A percentile compares a stretch with the other conserved stretches of the same genome.
Evolutionary conservation across 306 rosid genomes (phyloP).

Genomic region (Arachis hypogaea): DNA sequence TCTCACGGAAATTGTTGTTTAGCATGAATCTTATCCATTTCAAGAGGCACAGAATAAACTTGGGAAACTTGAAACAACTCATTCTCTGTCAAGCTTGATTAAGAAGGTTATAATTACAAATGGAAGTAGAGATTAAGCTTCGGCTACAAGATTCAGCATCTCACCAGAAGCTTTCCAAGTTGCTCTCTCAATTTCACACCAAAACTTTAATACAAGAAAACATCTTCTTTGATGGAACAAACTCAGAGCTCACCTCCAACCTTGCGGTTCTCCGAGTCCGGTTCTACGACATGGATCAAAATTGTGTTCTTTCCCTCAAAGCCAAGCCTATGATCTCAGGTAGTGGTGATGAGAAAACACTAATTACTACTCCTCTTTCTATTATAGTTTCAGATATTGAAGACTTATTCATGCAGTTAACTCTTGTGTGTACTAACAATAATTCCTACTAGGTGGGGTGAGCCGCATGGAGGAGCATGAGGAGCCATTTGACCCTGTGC

Average conservation of each 20-base stretch:
- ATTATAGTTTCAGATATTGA: not conserved
- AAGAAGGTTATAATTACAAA: not conserved
- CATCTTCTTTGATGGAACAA: constrained; percentile 63
- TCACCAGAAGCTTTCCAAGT: constrained; percentile 60
- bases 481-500: constrained; percentile 53
- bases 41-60: constrained; percentile 17
- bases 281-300: constrained; percentile 39
- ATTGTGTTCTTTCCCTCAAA: constrained; percentile 53
- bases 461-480: constrained; percentile 59
- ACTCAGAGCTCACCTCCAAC: constrained; percentile 58
- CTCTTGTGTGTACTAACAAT: not conserved
- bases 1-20: not conserved
- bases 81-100: not conserved
- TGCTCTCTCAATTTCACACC: constrained; percentile 58
- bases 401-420: not conserved
- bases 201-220: constrained; percentile 60
- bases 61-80: not conserved
- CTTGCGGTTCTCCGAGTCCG: constrained; percentile 63
- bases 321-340: constrained; percentile 51
- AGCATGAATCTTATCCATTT: constrained; percentile 20
- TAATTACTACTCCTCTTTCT: not conserved
- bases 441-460: constrained; percentile 37
- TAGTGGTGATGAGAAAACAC: not conserved
- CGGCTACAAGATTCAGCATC: constrained; percentile 51
- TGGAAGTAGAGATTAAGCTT: constrained; percentile 71